Base-by-base conservation (phyloP, 768 basidiomycete species). In the Mycena vitilis region DNA sequence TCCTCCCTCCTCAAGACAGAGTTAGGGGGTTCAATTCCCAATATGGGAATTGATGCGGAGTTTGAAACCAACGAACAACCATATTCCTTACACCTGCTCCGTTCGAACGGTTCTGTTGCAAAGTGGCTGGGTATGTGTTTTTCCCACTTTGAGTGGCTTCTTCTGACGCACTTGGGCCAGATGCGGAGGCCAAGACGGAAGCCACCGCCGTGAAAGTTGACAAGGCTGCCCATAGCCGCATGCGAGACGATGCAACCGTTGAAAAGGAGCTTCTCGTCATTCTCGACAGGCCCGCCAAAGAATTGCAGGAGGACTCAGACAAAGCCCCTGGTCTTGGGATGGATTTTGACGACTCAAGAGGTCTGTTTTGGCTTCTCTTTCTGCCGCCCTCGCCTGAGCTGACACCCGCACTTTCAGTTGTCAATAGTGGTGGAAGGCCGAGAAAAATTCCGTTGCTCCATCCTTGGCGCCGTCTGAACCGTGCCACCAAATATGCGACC, bases 401-500 rank as follows among this genome's bases (percentile, higher is more conserved):
- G 10, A 40, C 40, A 40, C 40, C n/a, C 10, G 10, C 15, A 9
- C 10, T 40, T 30, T 5, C 10, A 51, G 48, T 53, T 25, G 2
- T 4, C 15, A 53, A n/a, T 5, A 40, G 49, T 1, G 16, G 11
- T 5, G 60, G 60, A 5, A 22, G 60, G 25, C 60, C 60, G 1
- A n/a, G 49, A n/a, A 51, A 62, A 25, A 38, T 38, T 4, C 20
- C 42, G 20, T 49, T 49, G 0, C 37, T 62, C 16, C 49, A 22
- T 4, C 51, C 60, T 5, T 62, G 60, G 60, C 60, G 60, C 9
- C 10, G 34, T 15, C 15, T 13, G 15, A 62, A 15, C 40, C 30
- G 30, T 5, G 10, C 40, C 40, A 40, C 10, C 15, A 15, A 10
- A 40, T 40, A 40, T 15, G 52, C 22, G 49, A 40, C 15, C 40